Percentiles rank a stretch among this genome's conserved stretches.
Conservation (phyloP, 208 protist genomes). For the Phytomonas sp. region DNA sequence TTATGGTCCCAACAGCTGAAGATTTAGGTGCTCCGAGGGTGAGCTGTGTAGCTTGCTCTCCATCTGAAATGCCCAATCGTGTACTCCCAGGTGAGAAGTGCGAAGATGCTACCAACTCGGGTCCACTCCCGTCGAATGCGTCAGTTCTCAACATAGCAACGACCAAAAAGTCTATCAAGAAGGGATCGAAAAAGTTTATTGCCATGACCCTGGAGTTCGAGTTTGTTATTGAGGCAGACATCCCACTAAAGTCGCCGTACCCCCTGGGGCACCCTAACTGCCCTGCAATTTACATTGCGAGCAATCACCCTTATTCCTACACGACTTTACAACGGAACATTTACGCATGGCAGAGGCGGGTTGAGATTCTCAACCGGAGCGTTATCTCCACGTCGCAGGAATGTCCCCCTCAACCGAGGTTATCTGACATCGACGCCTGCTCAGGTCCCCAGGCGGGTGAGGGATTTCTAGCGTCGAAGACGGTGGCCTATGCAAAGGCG, state of each 20-base stretch:
- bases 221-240: slow-evolving; percentile 57
- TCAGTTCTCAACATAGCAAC: not conserved
- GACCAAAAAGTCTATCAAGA: slow-evolving; percentile 13
- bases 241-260: slow-evolving; percentile 27
- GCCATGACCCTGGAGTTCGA: slow-evolving; percentile 83
- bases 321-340: slow-evolving; percentile 57
- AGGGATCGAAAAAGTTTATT: slow-evolving; percentile 42
- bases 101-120: not conserved
- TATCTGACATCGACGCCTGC: not conserved
- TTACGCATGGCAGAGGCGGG: slow-evolving; percentile 36
- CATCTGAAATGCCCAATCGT: not conserved
- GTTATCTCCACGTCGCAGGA: not conserved
- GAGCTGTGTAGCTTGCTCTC: not conserved
- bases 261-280: slow-evolving; percentile 44
- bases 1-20: not conserved
- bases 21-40: not conserved
- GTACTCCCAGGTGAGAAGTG: not conserved
- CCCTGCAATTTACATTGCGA: slow-evolving; percentile 80
- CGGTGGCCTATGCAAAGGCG: not conserved
- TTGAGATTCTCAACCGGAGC: slow-evolving; percentile 2
- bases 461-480: not conserved
- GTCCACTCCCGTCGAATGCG: not conserved
- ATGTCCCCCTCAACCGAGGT: not conserved
- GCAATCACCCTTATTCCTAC: slow-evolving; percentile 90
- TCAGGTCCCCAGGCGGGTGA: not conserved